Base-by-base conservation (phyloP, 2,329 filamentous ascomycete genomes). In the Nothophaeocryptopus gaeumannii region DNA sequence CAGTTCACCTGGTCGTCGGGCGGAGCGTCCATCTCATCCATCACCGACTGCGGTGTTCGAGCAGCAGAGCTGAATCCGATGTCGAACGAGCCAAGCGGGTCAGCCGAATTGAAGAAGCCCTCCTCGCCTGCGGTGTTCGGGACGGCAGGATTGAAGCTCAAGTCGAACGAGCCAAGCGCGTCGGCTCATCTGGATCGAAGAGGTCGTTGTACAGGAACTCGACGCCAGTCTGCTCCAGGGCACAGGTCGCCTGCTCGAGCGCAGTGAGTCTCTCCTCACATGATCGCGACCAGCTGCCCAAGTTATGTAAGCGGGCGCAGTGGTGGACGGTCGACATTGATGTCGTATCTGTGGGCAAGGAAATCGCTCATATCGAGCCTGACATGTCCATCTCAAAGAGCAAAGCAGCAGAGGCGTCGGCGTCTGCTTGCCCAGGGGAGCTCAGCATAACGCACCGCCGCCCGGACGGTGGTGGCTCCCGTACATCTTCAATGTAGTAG, bases 61-160 rank as follows among this genome's bases (percentile, higher is more conserved):
- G 44, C 44, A 50, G 53, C 43, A 14, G 56, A 53, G 42, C 61
- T 48, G 51, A 59, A 59, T 43, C 45, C 53, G 49, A 58, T 36
- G 16, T 54, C 35, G 45, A 51, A 55, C 45, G 54, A n/a, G 37
- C 39, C 42, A 39, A 45, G 31, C 38, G 35, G 41, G 15, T 29
- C 5, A 11, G n/a, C 36, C 8, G 36, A 7, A 26, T 26, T 7
- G 20, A 26, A 26, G 20, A 26, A 26, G 4, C 20, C 20, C 3
- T 26, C 20, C 3, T 26, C 20, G 20, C 3, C 20, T 26, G 20
- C 20, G 7, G 20, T 26, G 20, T 26, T 26, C 20, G 20, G 20
- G 20, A 26, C 20, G 7, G 20, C 20, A 26, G 20, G 7, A 7
- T 26, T 26, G 20, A 26, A 26, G 20, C 20, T 26, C 20, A 7